Evolutionary conservation across 352 stramenopile species (phyloP), one percentile per base, ranked within the genome.

Genomic region (Globisporangium nagaii): DNA sequence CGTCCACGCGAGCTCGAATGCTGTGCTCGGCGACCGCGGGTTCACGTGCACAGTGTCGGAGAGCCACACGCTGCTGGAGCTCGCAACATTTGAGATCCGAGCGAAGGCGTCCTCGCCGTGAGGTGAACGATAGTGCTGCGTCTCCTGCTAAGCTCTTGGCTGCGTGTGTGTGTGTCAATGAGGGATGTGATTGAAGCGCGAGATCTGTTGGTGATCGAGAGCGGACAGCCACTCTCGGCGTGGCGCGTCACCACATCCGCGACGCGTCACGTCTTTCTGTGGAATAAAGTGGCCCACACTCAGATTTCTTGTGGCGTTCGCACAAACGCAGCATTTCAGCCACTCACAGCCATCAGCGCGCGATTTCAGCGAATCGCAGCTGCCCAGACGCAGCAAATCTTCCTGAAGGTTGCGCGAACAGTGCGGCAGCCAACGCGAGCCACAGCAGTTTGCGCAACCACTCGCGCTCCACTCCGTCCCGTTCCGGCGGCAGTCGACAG

Each of bases 1-100:
- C 35, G 45, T 63, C 0, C 71, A 81, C 45, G 44, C 45, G 44
- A 74, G 68, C 34, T 62, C 24, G 42, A 84, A 84, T 46, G 62
- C 65, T 0, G 42, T 81, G 51, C 30, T 69, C 2, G 45, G 58
- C n/a, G 28, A 39, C 2, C 36, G 19, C 9, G 50, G 34, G 1
- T 66, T 58, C 58, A 69, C 60, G 7, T 84, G 67, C 48, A 59
- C 43, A 0, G 41, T 17, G 9, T 53, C 50, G 25, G 31, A 34
- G 8, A 37, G 61, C 15, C 40, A 60, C 31, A 45, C 58, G 4
- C 65, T 63, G 20, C 27, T 86, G 25, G 62, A 75, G n/a, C 51
- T 86, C 32, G 54, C 56, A 1, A 51, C 57, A 2, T 56, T 81
- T 22, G 41, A 48, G 40, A 25, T 60, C 53, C 37, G n/a, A 53